Evolutionary conservation across 2,329 filamentous ascomycete genomes (phyloP), one percentile per base, ranked within the genome.

Genomic region (Arthrinium puccinioides): DNA sequence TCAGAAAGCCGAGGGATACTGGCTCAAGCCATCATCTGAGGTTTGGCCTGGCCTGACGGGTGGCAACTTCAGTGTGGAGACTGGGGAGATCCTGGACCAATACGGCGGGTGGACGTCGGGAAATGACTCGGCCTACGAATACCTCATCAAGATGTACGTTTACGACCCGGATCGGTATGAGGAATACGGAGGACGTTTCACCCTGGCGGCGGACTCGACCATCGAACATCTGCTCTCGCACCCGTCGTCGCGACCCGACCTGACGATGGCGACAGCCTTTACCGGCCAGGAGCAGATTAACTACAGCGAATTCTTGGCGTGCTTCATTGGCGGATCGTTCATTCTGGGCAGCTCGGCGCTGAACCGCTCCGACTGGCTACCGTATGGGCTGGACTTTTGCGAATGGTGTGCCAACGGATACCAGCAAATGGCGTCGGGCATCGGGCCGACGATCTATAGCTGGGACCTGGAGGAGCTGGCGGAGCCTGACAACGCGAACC

Each of bases 271-370:
- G 49, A 55, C 8, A 40, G 51, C 1, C 43, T 43, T 6, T 36
- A 56, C 11, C 48, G 53, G 10, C 51, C 62, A 4, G 56, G 62
- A 36, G 42, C 44, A 36, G 18, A 24, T 28, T n/a, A 36, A 36
- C 33, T 36, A 36, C 33, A 21, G 18, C 1, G 74, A 81, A 41
- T 84, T 87, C 52, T 63, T 86, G 2, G 71, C 73, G 3, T 88
- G 83, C 56, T 88, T 85, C 52, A 66, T 74, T 4, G 83, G 83
- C 8, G 84, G 82, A 9, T 79, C 83, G 65, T 79, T 84, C 32
- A 82, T 68, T 2, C 69, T 88, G 21, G 79, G 74, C 2, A 77
- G 82, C 2, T 74, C 71, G 43, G 63, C 87, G 18, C 74, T 84
- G 44, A 49, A 66, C 32, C 65, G 62, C 1, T 63, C 65, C 0